Evolutionary conservation across 768 basidiomycete species (phyloP).

Genomic region (Lactarius sanguifluus): DNA sequence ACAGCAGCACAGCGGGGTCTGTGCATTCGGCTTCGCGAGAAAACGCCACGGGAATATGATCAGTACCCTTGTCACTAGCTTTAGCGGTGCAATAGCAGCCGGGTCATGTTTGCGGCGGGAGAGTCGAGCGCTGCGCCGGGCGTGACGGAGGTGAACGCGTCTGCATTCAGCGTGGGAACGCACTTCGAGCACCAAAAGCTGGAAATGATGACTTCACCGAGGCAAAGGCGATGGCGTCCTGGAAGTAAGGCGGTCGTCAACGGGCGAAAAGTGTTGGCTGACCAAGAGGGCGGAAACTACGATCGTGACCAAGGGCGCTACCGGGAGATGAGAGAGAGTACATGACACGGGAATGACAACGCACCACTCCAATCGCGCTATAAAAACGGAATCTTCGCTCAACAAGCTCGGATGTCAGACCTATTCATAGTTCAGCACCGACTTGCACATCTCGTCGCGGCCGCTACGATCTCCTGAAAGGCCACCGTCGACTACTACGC

Average conservation of each 20-base stretch:
- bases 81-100: conserved; percentile 43
- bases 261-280: no score
- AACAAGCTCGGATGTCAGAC: conserved; percentile 95
- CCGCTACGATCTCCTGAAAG: conserved; percentile 84
- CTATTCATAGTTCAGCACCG: conserved; percentile 98
- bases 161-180: conserved; percentile 38
- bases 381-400: conserved; percentile 89
- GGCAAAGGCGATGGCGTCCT: conserved; percentile 50
- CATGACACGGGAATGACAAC: no score
- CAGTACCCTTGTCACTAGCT: conserved; percentile 60
- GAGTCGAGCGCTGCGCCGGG: conserved; percentile 54
- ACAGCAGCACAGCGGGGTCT: conserved; percentile 72
- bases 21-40: conserved; percentile 55
- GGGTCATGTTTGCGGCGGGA: conserved; percentile 37
- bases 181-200: conserved; percentile 63
- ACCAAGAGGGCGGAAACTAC: no score
- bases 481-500: conserved; percentile 2
- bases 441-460: conserved; percentile 94
- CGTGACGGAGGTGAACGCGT: conserved; percentile 45
- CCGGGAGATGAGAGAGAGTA: no score
- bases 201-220: conserved; percentile 58
- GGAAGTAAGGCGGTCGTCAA: no score
- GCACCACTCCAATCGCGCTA: conserved; percentile 31
- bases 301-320: no score
- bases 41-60: conserved; percentile 90